phyloP scores from a whole-genome alignment of 2,329 filamentous ascomycete species.

The Exophiala bonariae region DNA sequence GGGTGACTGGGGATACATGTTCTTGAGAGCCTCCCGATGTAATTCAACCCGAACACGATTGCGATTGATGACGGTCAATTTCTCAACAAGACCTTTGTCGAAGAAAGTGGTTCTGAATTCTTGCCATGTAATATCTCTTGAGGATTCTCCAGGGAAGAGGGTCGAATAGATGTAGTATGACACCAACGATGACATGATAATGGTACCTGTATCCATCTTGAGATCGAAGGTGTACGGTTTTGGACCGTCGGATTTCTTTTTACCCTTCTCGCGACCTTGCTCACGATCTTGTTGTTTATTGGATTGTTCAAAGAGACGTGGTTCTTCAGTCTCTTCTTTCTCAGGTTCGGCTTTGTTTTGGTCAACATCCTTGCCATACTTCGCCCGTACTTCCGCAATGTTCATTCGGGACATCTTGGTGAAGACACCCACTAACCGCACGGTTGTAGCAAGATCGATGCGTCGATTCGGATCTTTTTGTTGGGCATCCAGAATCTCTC shows the following conservation, averaged over 20 bases:
- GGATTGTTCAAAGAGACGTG: constrained; percentile 24
- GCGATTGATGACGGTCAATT: constrained; percentile 77
- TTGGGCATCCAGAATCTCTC: constrained; percentile 61
- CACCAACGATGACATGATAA: constrained; percentile 59
- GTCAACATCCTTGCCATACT: constrained; percentile 33
- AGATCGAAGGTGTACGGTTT: constrained; percentile 46
- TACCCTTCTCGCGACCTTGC: constrained; percentile 30
- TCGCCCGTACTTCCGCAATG: constrained; percentile 40
- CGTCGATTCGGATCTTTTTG: constrained; percentile 44
- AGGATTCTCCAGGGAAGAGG: constrained; percentile 65
- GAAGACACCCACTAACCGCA: constrained; percentile 60
- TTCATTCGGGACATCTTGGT: constrained; percentile 56
- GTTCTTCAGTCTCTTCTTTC: constrained; percentile 19
- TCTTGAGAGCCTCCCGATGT: constrained; percentile 70
- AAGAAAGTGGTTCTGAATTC: constrained; percentile 92
- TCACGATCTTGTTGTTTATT: constrained; percentile 32
- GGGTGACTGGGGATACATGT: constrained; percentile 74
- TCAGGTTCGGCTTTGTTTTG: constrained; percentile 24
- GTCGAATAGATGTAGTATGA: constrained; percentile 64
- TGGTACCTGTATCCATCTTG: constrained; percentile 55
- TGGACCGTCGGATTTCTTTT: constrained; percentile 35
- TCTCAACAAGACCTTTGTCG: constrained; percentile 94
- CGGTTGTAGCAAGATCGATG: constrained; percentile 56
- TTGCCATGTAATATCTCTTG: constrained; percentile 92
- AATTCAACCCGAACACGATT: constrained; percentile 77